Base-by-base conservation (phyloP, 768 basidiomycete species). In the Rhodosporidiobolus odoratus region DNA sequence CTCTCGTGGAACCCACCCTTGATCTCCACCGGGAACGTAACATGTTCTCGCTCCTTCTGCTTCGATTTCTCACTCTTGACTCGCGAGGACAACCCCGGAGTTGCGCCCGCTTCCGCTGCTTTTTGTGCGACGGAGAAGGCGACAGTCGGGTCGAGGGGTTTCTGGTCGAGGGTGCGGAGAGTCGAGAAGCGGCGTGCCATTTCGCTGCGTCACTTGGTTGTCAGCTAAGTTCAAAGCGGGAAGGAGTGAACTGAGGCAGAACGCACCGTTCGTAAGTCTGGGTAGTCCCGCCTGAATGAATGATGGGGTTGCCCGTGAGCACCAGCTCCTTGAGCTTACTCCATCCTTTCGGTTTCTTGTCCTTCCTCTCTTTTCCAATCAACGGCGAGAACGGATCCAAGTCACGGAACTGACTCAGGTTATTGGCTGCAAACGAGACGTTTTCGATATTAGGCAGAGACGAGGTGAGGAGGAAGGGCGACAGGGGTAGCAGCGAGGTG, bases 381-480 rank as follows among this genome's bases (percentile, higher is more conserved):
- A 68, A n/a, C 1, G 73, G 72, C 16, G 72, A 74, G 67, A 76
- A 71, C 17, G 75, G 73, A 48, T 75, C 73, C 19, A 77, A 48
- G 32, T 74, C 69, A 27, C 65, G 43, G 58, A 76, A 65, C 3
- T 58, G 3, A 86, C 84, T 50, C 90, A 84, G 73, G 41, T 84
- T 83, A 77, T 95, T 94, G 75, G 88, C 86, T 79, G 89, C 87
- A 34, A 91, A 78, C 4, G 92, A 90, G 19, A 93, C 83, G 74
- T 91, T 91, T 73, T 84, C 86, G 16, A 96, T 83, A 34, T 85
- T 84, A 0, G 93, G 93, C 1, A 98, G 83, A 76, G 87, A 92
- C 77, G 86, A 85, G 32, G 85, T 81, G 38, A 95, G 81, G 37
- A 84, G 83, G 21, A 47, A 69, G 5, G 75, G 75, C 6, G 84